These are phyloP conservation scores for Plasmodium malariae DNA, from an alignment of 169 alveolate species.

Conservation along the genomic window DNA sequence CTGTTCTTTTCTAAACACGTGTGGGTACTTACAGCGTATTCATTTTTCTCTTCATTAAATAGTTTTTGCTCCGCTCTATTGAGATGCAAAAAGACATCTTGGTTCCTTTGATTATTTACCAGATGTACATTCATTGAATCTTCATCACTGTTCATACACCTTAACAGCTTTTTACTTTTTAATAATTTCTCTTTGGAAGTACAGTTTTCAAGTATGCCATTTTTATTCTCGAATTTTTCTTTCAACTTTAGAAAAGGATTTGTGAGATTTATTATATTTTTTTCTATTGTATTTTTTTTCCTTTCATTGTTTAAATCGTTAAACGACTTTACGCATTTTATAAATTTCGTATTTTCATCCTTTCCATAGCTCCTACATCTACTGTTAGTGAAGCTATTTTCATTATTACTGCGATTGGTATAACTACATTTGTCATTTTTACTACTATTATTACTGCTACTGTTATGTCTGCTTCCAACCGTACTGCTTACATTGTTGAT, in stretches of 20 bases:
- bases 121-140: background rate
- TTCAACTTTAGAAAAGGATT: conserved; percentile 12
- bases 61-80: background rate
- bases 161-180: background rate
- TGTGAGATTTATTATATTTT: background rate
- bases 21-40: background rate
- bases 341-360: no score
- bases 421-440: background rate
- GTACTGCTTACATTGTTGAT: background rate
- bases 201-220: background rate
- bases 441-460: background rate
- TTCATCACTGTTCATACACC: background rate
- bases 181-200: background rate
- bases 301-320: no score
- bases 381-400: no score
- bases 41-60: background rate
- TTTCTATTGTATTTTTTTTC: no score
- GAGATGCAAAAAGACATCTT: background rate
- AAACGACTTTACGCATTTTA: no score
- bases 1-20: background rate
- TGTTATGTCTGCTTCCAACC: background rate
- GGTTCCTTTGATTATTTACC: conserved; percentile 1
- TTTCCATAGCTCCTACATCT: no score
- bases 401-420: no score
- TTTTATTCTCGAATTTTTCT: conserved; percentile 9